Evolutionary conservation across 177 flowering plant species (phyloP), one percentile per base, ranked within the genome.

Genomic region (Vitis hybrid): DNA sequence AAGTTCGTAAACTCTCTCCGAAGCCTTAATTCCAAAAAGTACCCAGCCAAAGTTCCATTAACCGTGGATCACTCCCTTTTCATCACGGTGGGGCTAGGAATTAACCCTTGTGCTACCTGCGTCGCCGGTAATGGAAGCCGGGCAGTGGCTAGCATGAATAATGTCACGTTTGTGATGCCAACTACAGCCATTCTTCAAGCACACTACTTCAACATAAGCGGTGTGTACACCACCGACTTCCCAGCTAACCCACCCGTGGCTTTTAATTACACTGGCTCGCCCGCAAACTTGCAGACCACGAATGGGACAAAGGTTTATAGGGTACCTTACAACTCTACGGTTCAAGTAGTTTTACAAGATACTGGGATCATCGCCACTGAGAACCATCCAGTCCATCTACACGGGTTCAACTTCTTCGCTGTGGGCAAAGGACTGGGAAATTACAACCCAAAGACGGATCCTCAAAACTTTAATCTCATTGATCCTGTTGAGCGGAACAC

Each of bases 401-500:
- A 92, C 18, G 97, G 97, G 3, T 90, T 82, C 78, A 92, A 92
- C 59, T 92, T 89, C 85, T 90, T 83, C 38, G 81, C 56, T 0
- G 89, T 89, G 7, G 97, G 95, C 1, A 79, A 77, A 55, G 95
- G 95, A 13, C 2, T 86, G 6, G 97, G 97, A n/a, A 92, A 90
- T 57, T 92, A 67, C 66, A 76, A 89, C 68, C 68, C 90, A 0
- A 79, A 70, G 33, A 83, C 19, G 0, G 95, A 89, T 73, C 79
- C 89, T 1, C 71, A 75, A 44, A 86, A 67, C 0, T 92, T 87
- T 57, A 92, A 92, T 70, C 86, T 92, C 0, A 87, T 85, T 5
- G 92, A 92, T 55, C 93, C 97, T 13, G 89, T 86, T n/a, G 94
- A 90, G 79, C 82, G 97, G 82, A 92, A 92, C 81, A 92, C 95